Evolutionary conservation across 2,329 filamentous ascomycete species (phyloP), one percentile per base, ranked within the genome.

Genomic region (Colletotrichum eremochloae): DNA sequence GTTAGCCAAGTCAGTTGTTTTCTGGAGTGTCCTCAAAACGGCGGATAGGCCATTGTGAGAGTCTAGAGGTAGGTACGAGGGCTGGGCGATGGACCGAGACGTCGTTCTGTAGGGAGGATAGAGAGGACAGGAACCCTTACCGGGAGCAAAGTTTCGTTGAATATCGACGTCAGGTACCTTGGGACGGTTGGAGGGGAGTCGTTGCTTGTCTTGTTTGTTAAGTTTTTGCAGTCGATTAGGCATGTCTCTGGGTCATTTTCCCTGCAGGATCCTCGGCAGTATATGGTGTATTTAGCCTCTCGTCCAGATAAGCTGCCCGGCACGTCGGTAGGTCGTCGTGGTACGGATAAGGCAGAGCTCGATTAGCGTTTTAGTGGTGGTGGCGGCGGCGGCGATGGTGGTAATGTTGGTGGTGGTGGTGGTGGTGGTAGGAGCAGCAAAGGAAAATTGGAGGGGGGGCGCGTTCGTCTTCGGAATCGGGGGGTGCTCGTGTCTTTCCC

Each of bases 161-260:
- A 81, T 81, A 63, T 79, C 71, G 74, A 83, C 82, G 57, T 78
- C 77, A 33, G 71, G 71, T n/a, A 71, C 63, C 33, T 67, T 57
- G 6, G 50, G 56, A 57, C 56, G 67, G 40, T 63, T 55, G 4
- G 67, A 71, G 44, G 61, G 67, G n/a, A 66, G 44, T 48, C 50
- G 62, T 67, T 78, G 80, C 63, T 79, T 80, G 60, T 78, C 76
- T 44, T 82, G 75, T 50, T 78, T 80, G 48, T 69, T 68, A 52
- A 48, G 40, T 40, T 72, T 65, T 56, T 80, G 77, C 44, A 80
- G 66, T 70, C 76, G 76, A 76, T 78, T 80, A 76, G 74, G 78
- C 79, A 80, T 80, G 68, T 79, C 77, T 75, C 65, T 76, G 71
- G 71, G 66, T 68, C 73, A 71, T 66, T 31, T 46, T 52, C 44